Base-by-base conservation (phyloP, 441 rosid genomes). In the Euphorbia schlechtendalii region DNA sequence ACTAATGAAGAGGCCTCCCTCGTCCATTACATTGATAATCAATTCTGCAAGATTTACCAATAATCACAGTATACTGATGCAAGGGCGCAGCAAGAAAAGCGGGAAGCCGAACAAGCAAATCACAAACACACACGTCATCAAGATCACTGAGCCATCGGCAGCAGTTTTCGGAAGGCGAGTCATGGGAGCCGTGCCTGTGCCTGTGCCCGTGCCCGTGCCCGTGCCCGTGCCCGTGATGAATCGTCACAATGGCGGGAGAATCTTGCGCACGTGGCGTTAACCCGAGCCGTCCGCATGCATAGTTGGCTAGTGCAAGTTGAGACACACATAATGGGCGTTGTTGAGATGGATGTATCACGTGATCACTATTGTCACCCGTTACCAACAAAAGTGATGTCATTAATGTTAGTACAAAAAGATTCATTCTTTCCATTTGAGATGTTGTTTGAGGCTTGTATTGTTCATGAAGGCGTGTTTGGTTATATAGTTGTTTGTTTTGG, bases 101-200 rank as follows among this genome's bases (percentile, higher is more conserved):
- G 0, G 93, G 93, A 73, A 84, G 73, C 58, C 66, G 83, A 71
- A 83, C 77, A 56, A 87, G 74, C 74, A 83, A 65, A 28, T 82
- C 82, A 41, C 90, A 87, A 18, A 82, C 84, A 36, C 93, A 87
- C 65, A 80, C 86, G 28, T 71, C 60, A 18, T 84, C 87, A 61
- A 87, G 68, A 68, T 80, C 74, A 46, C 69, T 76, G 61, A 84
- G 69, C 92, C 92, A 86, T 34, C 82, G 75, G 71, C 93, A 86
- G 55, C 93, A 86, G 8, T 75, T 74, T 32, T 73, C 73, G 36
- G 63, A 62, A 3, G 17, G 48, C 11, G 43, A 24, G 20, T 55
- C 52, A 25, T 8, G 27, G 45, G 22, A 43, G 7, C 62, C 14
- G 22, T 63, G 46, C 4, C 68, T 15, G 53, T 70, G 74, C 12